Conservation (phyloP, 1,284 basidiomycete genomes). For the Naganishia liquefaciens region DNA sequence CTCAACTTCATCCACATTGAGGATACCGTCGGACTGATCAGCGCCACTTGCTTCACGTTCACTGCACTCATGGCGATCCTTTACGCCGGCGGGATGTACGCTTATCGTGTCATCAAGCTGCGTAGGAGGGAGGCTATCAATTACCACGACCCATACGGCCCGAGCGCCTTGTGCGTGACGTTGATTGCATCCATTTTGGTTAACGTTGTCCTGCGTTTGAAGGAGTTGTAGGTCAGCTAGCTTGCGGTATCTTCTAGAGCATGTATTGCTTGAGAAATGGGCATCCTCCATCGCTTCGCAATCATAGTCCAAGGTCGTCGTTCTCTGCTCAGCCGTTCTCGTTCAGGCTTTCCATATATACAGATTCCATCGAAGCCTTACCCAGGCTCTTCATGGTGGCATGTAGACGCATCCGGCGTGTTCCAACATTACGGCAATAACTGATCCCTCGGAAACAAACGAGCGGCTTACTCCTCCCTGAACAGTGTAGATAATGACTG, state of each 20-base stretch:
- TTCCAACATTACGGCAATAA: no score
- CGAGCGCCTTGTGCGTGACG: conserved; percentile 70
- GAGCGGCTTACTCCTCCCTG: no score
- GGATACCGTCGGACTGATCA: conserved; percentile 76
- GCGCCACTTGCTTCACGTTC: conserved; percentile 82
- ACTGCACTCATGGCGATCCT: conserved; percentile 85
- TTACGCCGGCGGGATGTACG: conserved; percentile 84
- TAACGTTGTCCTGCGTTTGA: conserved; percentile 63
- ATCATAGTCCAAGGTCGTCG: no score
- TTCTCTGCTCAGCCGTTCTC: no score
- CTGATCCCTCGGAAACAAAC: no score
- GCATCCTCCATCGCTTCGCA: no score
- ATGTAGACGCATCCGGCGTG: no score
- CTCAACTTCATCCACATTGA: conserved; percentile 81
- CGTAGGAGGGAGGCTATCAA: conserved; percentile 69
- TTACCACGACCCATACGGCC: conserved; percentile 86
- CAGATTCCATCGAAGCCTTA: no score
- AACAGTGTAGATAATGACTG: no score
- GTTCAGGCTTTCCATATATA: no score
- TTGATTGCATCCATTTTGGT: conserved; percentile 71
- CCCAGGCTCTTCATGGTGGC: no score
- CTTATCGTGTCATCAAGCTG: conserved; percentile 78
- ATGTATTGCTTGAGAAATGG: no score
- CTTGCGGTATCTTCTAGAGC: not conserved
- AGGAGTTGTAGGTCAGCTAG: conserved; percentile 43